Conservation (phyloP, 2,329 filamentous ascomycete species). For the Capronia coronata region DNA sequence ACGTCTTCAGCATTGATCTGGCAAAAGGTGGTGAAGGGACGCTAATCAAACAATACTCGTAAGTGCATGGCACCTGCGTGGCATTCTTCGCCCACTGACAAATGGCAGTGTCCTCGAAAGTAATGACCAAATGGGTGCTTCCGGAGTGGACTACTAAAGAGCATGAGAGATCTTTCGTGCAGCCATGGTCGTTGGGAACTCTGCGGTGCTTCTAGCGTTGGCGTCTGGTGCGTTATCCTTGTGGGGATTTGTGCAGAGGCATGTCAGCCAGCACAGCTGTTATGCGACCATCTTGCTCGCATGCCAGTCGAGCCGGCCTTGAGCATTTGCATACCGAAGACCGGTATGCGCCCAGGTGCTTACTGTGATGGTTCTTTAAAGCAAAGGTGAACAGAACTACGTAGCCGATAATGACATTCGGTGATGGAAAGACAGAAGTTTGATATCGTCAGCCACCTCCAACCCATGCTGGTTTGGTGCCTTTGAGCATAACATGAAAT, state of each 20-base stretch:
- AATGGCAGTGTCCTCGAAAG: conserved; percentile 39
- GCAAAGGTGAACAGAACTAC: not conserved
- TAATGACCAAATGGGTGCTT: conserved; percentile 38
- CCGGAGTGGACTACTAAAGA: conserved; percentile 33
- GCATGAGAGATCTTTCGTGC: not conserved
- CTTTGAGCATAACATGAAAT: too few relatives aligned
- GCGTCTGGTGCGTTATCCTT: not conserved
- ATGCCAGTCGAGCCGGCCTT: not conserved
- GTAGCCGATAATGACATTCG: too few relatives aligned
- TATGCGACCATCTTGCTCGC: not conserved
- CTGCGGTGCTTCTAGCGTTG: not conserved
- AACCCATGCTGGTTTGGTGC: too few relatives aligned
- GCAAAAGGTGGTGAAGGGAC: conserved; percentile 90
- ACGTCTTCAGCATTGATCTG: conserved; percentile 91
- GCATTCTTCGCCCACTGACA: conserved; percentile 11
- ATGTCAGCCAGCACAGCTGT: not conserved
- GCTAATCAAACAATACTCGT: conserved; percentile 89
- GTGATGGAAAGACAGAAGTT: too few relatives aligned
- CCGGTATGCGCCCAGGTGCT: too few relatives aligned
- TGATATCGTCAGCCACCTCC: too few relatives aligned
- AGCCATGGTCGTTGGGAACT: not conserved
- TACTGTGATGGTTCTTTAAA: not conserved
- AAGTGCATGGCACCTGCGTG: conserved; percentile 40
- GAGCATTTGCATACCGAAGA: too few relatives aligned
- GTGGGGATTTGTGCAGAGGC: not conserved